phyloP scores from a whole-genome alignment of 2,329 filamentous ascomycete species.

The Hypomyces perniciosus region DNA sequence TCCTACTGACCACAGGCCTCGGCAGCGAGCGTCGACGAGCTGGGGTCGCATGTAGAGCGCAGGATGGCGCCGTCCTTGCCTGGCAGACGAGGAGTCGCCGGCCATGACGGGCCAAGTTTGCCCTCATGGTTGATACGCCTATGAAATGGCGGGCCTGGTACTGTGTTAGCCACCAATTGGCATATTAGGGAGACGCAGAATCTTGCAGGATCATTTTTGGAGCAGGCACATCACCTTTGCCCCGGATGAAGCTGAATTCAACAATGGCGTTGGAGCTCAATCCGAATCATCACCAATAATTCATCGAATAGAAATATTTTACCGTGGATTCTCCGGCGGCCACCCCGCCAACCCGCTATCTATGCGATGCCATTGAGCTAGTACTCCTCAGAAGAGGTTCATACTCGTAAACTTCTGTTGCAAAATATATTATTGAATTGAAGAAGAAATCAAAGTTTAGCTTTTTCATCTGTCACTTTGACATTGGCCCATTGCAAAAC shows the following conservation, averaged over 20 bases:
- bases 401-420: too few species aligned
- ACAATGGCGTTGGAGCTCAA: not conserved
- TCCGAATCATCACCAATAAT: not conserved
- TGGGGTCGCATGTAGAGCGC: constrained; percentile 26
- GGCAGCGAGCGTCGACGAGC: constrained; percentile 22
- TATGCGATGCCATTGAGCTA: not conserved
- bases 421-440: too few species aligned
- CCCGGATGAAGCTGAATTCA: constrained; percentile 3
- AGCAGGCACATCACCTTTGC: constrained; percentile 1
- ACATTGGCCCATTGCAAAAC: not conserved
- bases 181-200: not conserved
- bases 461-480: not conserved
- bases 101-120: constrained; percentile 39
- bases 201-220: constrained; percentile 11
- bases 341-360: not conserved
- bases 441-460: not conserved
- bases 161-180: constrained; percentile 10
- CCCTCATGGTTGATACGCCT: constrained; percentile 37
- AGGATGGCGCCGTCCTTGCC: constrained; percentile 27
- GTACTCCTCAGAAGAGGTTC: too few species aligned
- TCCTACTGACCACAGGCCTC: constrained; percentile 18
- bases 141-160: constrained; percentile 17
- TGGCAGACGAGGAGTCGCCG: constrained; percentile 34
- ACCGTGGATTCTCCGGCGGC: constrained; percentile 6
- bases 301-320: not conserved